Evolutionary conservation across 1,139 yeast genomes (phyloP), one percentile per base, ranked within the genome.

Genomic region (Nadsonia commutata): DNA sequence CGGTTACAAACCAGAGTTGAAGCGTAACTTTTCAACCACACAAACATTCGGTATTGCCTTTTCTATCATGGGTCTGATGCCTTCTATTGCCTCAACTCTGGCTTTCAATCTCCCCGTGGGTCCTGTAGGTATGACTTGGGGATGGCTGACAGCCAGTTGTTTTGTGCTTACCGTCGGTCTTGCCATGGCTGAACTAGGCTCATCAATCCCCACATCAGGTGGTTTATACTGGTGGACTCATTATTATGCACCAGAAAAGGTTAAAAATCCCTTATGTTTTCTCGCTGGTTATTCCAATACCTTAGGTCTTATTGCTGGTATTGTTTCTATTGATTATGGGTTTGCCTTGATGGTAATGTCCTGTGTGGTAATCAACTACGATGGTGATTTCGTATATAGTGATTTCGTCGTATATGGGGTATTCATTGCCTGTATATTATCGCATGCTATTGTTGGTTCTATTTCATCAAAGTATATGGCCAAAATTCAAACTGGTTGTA

Each of bases 1-100:
- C 55, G 90, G 90, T 20, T 80, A 80, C 58, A 76, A 77, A 56
- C 83, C 77, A 52, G 88, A 80, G 56, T 72, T 80, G 56, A 74
- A 72, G 52, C 71, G 90, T 56, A 84, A 80, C 51, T 64, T 63
- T 51, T 69, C 82, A 3, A 71, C 80, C 1, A 72, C 80, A 48
- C 75, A 79, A 37, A 83, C 79, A 21, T 62, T 62, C 46, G 63
- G 64, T 18, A 58, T 60, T 20, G 78, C 85, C 13, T 80, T 80
- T 60, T 74, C 83, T 13, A 83, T 80, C 43, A 67, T 80, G 55
- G 83, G 86, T 5, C 65, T 80, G 45, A 66, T 80, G 45, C 88
- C 90, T 2, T 78, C 85, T 9, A 74, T 80, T 38, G 63, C 65
- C 2, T 60, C 70, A 13, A 62, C 66, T 22, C 55, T 68, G 19